Evolutionary conservation across 2,329 filamentous ascomycete genomes (phyloP), one percentile per base, ranked within the genome.

Genomic region (Aspergillus udagawae): DNA sequence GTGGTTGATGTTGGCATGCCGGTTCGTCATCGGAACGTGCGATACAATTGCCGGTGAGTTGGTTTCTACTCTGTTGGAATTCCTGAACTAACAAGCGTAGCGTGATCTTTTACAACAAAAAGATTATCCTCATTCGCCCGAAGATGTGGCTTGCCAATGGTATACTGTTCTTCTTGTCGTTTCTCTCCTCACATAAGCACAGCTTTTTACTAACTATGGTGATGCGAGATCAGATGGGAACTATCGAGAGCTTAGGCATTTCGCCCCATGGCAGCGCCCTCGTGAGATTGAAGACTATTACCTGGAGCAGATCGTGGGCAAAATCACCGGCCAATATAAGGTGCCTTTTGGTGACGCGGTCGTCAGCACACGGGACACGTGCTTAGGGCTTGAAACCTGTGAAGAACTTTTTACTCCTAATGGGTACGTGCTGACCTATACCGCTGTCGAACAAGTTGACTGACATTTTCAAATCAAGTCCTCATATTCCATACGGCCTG

Each of bases 71-170:
- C 1, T 7, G 29, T 17, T 28, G 44, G 41, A 35, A 35, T 17
- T 17, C 8, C 35, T 23, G 12, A 45, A 28, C 42, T 51, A 47
- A 42, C 9, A 25, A 48, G 5, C 9, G 1, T 21, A 71, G 70
- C 6, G 78, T 88, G n/a, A 81, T 90, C 60, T 78, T 79, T 59
- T 79, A 85, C 52, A 83, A 92, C 63, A 82, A 84, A 52, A 85
- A 86, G 73, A 86, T 92, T 21, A 74, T 92, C 20, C 78, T 88
- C 57, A 87, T 94, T 56, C 79, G 89, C 10, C 88, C 88, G 0
- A 92, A 91, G 73, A 79, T 90, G 61, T 86, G 80, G 65, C 80
- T 92, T 5, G 87, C 87, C 50, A 87, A 89, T 59, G 86, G 67
- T 70, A 55, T 8, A 65, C 62, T 48, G 20, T 44, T 23, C 38